phyloP scores from a whole-genome alignment of 768 basidiomycete species.

The Tephrocybe sp. region DNA sequence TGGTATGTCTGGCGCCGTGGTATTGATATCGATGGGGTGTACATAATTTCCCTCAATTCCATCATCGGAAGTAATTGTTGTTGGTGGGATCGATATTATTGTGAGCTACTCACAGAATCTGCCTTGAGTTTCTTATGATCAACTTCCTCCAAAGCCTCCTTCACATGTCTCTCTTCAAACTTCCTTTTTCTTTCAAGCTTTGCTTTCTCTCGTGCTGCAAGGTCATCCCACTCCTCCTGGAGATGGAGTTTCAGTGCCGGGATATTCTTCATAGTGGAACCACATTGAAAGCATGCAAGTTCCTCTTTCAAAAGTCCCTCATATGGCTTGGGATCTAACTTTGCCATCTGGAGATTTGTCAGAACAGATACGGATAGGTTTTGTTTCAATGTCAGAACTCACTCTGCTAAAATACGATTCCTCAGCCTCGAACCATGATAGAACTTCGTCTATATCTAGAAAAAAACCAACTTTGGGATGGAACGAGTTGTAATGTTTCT shows the following conservation, averaged over 20 bases:
- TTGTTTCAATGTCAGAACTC: slow-evolving; percentile 22
- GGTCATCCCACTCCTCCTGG: slow-evolving; percentile 65
- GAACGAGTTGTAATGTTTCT: slow-evolving; percentile 92
- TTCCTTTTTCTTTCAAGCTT: slow-evolving; percentile 41
- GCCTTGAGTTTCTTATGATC: slow-evolving; percentile 12
- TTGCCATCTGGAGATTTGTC: slow-evolving; percentile 42
- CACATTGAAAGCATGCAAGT: slow-evolving; percentile 72
- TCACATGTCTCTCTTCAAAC: slow-evolving; percentile 22
- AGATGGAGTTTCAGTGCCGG: slow-evolving; percentile 75
- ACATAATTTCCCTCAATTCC: no score
- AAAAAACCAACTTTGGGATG: slow-evolving; percentile 85
- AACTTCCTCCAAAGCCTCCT: slow-evolving; percentile 3
- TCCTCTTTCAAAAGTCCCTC: slow-evolving; percentile 66
- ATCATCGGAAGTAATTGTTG: no score
- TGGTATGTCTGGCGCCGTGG: no score
- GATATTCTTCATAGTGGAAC: slow-evolving; percentile 61
- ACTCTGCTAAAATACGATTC: slow-evolving; percentile 52
- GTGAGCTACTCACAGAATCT: neutral
- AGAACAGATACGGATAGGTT: neutral
- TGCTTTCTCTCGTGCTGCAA: slow-evolving; percentile 38
- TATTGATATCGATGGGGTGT: no score
- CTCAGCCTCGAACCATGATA: slow-evolving; percentile 75
- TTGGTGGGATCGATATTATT: neutral
- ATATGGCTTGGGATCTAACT: slow-evolving; percentile 49
- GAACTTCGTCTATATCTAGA: slow-evolving; percentile 71